Percentiles rank a stretch among this genome's conserved stretches.
Conservation (phyloP, 2,329 filamentous ascomycete genomes). For the Fusarium buxicola region DNA sequence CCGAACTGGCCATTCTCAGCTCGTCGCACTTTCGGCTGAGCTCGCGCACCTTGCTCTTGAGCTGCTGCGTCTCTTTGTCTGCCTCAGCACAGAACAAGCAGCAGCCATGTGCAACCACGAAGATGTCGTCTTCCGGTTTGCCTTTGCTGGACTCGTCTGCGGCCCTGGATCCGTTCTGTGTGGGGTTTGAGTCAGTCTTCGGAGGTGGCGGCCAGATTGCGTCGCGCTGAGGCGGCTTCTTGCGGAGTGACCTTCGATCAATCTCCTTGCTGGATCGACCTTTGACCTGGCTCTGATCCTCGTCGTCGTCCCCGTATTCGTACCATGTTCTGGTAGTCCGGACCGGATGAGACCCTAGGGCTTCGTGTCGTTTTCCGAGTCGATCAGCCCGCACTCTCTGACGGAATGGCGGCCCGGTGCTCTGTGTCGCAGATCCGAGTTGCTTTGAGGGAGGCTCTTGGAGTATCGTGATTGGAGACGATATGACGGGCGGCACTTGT, state of each 20-base stretch:
- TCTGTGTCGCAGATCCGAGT: neutral
- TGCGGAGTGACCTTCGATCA: neutral
- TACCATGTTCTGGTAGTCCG: neutral
- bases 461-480: neutral
- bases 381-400: neutral
- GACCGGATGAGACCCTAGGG: conserved; percentile 11
- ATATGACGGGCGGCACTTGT: neutral
- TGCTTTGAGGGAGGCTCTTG: neutral
- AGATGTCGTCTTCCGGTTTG: neutral
- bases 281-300: neutral
- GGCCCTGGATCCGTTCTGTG: neutral
- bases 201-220: neutral
- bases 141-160: neutral
- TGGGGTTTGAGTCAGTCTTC: neutral
- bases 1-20: too few species aligned
- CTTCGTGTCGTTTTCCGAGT: neutral
- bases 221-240: neutral
- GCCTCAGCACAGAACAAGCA: neutral
- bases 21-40: too few species aligned
- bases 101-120: neutral
- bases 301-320: neutral
- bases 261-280: neutral
- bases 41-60: neutral
- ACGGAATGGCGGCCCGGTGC: neutral
- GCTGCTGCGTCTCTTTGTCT: neutral